Percentiles rank a stretch among this genome's conserved stretches.
Evolutionary conservation across 129 eudicot species (phyloP).

Genomic region (Saussurea involucrata): DNA sequence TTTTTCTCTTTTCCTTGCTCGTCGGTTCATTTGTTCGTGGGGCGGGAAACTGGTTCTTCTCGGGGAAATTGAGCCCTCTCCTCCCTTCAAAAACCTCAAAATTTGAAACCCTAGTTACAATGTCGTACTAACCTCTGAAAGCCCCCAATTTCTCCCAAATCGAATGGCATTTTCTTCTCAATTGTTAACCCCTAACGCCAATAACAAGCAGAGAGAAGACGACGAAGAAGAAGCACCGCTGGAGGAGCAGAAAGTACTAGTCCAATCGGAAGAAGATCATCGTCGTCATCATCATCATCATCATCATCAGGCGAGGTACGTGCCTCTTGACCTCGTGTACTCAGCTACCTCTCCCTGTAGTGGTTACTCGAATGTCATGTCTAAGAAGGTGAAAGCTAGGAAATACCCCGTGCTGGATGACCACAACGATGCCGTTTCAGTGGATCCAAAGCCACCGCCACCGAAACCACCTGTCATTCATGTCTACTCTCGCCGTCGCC

Average conservation of each 20-base stretch:
- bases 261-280: conserved; percentile 19
- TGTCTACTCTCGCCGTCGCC: conserved; percentile 41
- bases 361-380: conserved; percentile 51
- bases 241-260: neutral
- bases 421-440: neutral
- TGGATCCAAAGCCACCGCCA: conserved; percentile 11
- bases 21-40: conserved; percentile 18
- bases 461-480: conserved; percentile 32
- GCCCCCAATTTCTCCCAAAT: conserved; percentile 10
- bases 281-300: conserved; percentile 21
- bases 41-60: conserved; percentile 42
- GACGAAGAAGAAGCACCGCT: conserved; percentile 12
- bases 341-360: conserved; percentile 66
- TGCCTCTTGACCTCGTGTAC: conserved; percentile 69
- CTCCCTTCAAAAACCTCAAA: conserved; percentile 26
- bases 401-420: conserved; percentile 22
- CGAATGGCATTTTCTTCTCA: conserved; percentile 39
- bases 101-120: conserved; percentile 29
- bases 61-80: conserved; percentile 17
- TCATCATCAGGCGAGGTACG: conserved; percentile 38
- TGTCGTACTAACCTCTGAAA: conserved; percentile 9
- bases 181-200: conserved; percentile 9
- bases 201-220: conserved; percentile 12
- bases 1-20: neutral
- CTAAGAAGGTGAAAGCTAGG: conserved; percentile 67